Evolutionary conservation across 1,139 yeast species (phyloP), one percentile per base, ranked within the genome.

Genomic region (Yamadazyma spencermartinsiae): DNA sequence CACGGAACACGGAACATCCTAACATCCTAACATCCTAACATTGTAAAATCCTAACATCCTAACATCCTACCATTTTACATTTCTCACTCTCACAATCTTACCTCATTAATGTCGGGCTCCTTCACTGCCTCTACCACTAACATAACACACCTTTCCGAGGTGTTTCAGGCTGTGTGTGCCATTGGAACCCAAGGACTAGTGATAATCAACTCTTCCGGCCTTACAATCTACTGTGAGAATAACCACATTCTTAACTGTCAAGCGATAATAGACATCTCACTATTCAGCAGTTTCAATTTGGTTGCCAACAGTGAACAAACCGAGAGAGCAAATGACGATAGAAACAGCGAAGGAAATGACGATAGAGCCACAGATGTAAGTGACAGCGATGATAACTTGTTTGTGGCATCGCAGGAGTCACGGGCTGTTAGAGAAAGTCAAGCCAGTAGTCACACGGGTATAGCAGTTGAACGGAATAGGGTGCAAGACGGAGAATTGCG

Each of bases 241-340:
- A 68, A 71, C 47, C 74, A 69, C 42, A 60, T 69, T 9, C 41
- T 60, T 31, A 69, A 67, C 40, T 68, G 60, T 12, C 68, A 60
- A 40, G 53, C 65, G 16, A 57, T 58, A 13, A 56, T 72, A 1
- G 76, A 70, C 42, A 58, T 68, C 8, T 52, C 73, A 1, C 47
- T 72, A 28, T 72, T 72, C 41, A 51, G 53, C 7, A 56, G 52
- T 15, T 71, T 51, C 43, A 60, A 56, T 38, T 55, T 61, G 28
- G 35, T 28, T 2, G 14, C n/a, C 17, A 3, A 18, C 7, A 15
- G 12, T 5, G 21, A 20, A 19, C 14, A 25, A 25, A 13, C 10
- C 12, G 26, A 13, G 6, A 24, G 12, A 11, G n/a, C 26, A 5
- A 24, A n/a, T 6, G 26, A 24, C 12, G 12, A 11, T 24, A 24